Percentiles rank a stretch among this genome's conserved stretches.
Evolutionary conservation across 345 rosid species (phyloP).

Genomic region (Dipteronia dyeriana): DNA sequence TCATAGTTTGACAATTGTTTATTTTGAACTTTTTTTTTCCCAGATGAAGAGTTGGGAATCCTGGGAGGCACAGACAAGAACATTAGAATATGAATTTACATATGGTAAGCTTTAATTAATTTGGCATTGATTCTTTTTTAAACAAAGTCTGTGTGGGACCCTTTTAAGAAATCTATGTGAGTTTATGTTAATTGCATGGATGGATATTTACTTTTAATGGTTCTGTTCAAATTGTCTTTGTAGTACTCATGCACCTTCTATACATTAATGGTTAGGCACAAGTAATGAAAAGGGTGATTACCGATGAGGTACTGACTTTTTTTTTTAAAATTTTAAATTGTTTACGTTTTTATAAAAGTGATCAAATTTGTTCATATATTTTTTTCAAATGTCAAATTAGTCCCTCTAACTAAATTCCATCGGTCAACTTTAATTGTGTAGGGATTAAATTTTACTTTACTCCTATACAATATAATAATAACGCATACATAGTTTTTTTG

Average conservation of each 20-base stretch:
- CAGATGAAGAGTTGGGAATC: constrained; percentile 63
- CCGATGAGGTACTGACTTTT: too few species aligned
- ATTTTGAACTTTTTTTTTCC: neutral
- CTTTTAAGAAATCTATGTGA: neutral
- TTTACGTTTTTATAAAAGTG: too few species aligned
- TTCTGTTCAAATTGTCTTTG: neutral
- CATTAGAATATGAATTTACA: constrained; percentile 50
- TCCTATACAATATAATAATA: too few species aligned
- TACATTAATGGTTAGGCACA: neutral
- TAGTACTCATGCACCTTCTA: neutral
- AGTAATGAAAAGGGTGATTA: neutral
- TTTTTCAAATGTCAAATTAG: too few species aligned
- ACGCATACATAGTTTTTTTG: too few species aligned
- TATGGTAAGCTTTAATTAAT: constrained; percentile 37
- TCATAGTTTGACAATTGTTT: constrained; percentile 14
- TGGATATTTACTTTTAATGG: neutral
- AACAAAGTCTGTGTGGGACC: neutral
- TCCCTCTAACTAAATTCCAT: too few species aligned
- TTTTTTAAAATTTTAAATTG: too few species aligned
- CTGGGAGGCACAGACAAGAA: constrained; percentile 68
- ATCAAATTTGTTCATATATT: too few species aligned
- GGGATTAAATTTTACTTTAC: too few species aligned
- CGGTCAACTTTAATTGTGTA: too few species aligned
- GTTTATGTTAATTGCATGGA: neutral
- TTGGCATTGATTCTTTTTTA: neutral